Evolutionary conservation across 2,329 filamentous ascomycete species (phyloP).

Genomic region (Sordariomycetes sp.): DNA sequence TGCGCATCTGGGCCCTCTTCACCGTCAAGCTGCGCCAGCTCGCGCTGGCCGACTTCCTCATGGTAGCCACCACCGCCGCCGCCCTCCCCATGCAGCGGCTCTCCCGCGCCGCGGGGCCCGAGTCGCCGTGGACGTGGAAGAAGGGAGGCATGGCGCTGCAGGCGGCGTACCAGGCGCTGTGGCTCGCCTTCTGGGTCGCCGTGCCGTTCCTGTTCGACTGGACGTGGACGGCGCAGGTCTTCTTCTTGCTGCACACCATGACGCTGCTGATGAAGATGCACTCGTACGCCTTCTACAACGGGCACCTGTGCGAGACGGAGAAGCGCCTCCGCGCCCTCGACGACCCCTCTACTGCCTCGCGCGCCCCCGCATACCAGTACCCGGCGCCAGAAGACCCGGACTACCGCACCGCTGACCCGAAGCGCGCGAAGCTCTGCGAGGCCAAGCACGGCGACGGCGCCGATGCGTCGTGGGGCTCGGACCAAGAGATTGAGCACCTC

Average conservation of each 20-base stretch:
- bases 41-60: constrained; percentile 67
- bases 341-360: constrained; percentile 48
- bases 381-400: constrained; percentile 22
- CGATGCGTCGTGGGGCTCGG: constrained; percentile 11
- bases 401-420: neutral
- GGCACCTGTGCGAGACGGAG: constrained; percentile 80
- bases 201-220: constrained; percentile 77
- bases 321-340: constrained; percentile 71
- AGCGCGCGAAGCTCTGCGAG: neutral
- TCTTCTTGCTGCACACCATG: constrained; percentile 81
- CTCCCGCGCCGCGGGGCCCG: constrained; percentile 38
- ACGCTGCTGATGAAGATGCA: constrained; percentile 98
- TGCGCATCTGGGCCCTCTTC: constrained; percentile 80
- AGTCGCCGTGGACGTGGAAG: constrained; percentile 54
- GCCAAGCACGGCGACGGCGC: constrained; percentile 6
- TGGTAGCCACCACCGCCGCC: constrained; percentile 65
- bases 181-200: constrained; percentile 73
- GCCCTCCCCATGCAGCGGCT: constrained; percentile 61
- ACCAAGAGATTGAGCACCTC: constrained; percentile 49
- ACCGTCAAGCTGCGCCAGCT: constrained; percentile 82
- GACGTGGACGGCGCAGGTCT: constrained; percentile 97
- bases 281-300: constrained; percentile 96
- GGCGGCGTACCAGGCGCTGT: constrained; percentile 64
- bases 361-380: constrained; percentile 63
- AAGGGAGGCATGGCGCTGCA: constrained; percentile 70